Conservation (phyloP, 163 green algal species). For the Volvox carteri region DNA sequence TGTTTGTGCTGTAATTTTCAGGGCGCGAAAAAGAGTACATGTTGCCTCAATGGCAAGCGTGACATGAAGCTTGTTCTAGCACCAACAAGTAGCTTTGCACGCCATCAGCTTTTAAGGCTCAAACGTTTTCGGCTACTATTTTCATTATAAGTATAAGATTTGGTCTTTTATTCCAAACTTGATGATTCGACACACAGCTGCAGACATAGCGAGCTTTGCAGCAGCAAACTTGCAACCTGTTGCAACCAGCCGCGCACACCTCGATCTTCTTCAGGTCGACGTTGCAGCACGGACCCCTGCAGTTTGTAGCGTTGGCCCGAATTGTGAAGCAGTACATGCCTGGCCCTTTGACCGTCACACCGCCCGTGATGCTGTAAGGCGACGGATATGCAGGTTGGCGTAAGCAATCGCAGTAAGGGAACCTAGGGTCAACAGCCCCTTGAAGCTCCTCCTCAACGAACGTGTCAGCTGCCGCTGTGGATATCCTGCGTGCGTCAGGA, state of each 20-base stretch:
- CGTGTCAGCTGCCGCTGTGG: neutral
- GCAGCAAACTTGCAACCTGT: neutral
- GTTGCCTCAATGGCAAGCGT: neutral
- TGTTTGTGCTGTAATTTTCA: neutral
- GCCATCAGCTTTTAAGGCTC: neutral
- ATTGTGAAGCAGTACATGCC: neutral
- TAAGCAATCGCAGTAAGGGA: neutral
- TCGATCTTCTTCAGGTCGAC: constrained; percentile 19
- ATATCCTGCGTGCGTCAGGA: neutral
- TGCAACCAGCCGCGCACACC: neutral
- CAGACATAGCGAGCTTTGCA: neutral
- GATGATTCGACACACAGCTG: neutral
- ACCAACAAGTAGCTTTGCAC: neutral
- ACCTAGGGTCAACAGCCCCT: neutral
- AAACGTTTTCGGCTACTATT: neutral
- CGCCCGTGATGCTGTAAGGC: neutral
- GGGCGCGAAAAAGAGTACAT: neutral
- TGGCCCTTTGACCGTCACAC: neutral
- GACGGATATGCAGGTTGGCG: neutral
- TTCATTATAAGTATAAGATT: neutral
- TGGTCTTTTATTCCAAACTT: neutral
- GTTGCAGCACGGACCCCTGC: neutral
- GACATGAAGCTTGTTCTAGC: neutral
- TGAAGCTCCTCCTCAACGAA: neutral
- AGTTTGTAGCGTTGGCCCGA: neutral